phyloP scores from a whole-genome alignment of 2,329 filamentous ascomycete species.

The Chalaropsis ovoidea region DNA sequence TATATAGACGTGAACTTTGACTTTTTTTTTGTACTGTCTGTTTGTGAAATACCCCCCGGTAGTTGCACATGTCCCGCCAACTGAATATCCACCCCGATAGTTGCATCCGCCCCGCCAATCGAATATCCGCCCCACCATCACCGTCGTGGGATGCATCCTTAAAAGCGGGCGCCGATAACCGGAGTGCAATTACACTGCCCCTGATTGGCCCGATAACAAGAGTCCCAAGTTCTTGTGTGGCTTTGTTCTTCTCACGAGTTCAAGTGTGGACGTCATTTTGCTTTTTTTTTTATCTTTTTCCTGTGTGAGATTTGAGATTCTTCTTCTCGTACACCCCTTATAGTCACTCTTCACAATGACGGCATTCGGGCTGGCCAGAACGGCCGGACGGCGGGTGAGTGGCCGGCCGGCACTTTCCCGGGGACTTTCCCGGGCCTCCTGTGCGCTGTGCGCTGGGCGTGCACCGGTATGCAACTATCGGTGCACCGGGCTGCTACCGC shows the following conservation, averaged over 20 bases:
- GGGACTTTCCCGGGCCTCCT: background rate
- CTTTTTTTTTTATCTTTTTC: background rate
- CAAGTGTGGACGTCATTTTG: background rate
- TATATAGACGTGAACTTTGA: conserved; percentile 6
- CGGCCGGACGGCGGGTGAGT: conserved; percentile 41
- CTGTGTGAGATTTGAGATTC: background rate
- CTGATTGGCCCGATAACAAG: conserved; percentile 20
- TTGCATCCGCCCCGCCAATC: background rate
- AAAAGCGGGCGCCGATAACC: conserved; percentile 20
- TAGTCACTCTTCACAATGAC: conserved; percentile 35
- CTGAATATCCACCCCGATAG: background rate
- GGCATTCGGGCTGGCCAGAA: conserved; percentile 42
- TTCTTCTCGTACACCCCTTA: background rate
- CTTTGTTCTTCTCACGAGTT: background rate
- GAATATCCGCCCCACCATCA: background rate
- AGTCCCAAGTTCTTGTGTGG: background rate
- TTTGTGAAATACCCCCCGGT: background rate
- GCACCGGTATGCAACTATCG: background rate
- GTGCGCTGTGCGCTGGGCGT: background rate
- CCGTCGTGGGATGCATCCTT: background rate
- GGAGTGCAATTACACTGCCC: conserved; percentile 11
- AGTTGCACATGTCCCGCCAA: background rate
- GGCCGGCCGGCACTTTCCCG: background rate
- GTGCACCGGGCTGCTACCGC: background rate
- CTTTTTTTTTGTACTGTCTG: conserved; percentile 3